A percentile compares a stretch with the other conserved stretches of the same genome.
These are phyloP conservation scores for Crassisporium funariophilum DNA, from an alignment of 768 basidiomycete species.

Conservation along the genomic window DNA sequence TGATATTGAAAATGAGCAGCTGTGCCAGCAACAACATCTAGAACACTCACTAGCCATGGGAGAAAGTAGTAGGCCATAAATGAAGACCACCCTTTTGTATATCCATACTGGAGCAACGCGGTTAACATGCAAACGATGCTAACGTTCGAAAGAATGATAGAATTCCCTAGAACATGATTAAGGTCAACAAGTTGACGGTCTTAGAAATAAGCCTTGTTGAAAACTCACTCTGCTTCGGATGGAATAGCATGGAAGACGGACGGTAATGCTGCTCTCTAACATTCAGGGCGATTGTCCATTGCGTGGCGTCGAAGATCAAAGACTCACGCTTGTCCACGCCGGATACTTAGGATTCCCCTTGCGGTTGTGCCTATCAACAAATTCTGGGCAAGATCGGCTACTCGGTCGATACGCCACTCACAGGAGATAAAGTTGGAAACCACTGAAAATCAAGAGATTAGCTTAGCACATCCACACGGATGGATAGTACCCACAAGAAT, in stretches of 20 bases:
- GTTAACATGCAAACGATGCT: conserved; percentile 41
- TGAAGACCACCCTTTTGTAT: conserved; percentile 31
- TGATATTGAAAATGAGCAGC: conserved; percentile 16
- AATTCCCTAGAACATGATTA: conserved; percentile 25
- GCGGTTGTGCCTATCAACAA: conserved; percentile 38
- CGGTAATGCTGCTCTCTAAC: conserved; percentile 44
- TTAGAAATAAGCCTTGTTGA: neutral
- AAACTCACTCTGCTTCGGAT: conserved; percentile 43
- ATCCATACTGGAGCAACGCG: conserved; percentile 32
- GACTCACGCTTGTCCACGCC: conserved; percentile 43
- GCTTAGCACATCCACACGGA: neutral
- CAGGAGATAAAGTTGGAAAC: conserved; percentile 49
- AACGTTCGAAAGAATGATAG: conserved; percentile 45
- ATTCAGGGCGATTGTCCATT: conserved; percentile 5
- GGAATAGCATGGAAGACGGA: conserved; percentile 47
- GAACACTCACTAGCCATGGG: conserved; percentile 48
- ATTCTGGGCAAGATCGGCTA: too few species aligned
- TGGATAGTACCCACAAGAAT: conserved; percentile 41
- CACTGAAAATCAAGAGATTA: conserved; percentile 24
- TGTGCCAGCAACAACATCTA: neutral
- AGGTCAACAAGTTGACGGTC: neutral
- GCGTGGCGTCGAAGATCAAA: neutral
- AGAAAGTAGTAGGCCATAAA: conserved; percentile 44
- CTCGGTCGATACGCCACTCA: too few species aligned
- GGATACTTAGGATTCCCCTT: conserved; percentile 51